Percentiles rank a stretch among this genome's conserved stretches.
phyloP scores from a whole-genome alignment of 306 rosid genomes.

The Geum urbanum region DNA sequence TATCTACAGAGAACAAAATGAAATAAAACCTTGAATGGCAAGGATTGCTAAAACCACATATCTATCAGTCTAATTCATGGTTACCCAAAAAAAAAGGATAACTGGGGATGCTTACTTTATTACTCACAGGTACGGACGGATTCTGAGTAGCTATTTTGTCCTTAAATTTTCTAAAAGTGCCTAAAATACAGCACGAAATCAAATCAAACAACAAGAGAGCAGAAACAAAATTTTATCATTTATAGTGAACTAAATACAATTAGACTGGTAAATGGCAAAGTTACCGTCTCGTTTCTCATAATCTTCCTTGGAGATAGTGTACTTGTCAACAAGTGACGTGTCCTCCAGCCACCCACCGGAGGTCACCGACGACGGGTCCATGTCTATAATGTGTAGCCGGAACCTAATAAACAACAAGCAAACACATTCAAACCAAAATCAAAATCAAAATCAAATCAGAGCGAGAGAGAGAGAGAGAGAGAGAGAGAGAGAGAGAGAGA shows the following conservation, averaged over 20 bases:
- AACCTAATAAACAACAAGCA: slow-evolving; percentile 39
- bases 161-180: slow-evolving; percentile 72
- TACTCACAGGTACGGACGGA: slow-evolving; percentile 45
- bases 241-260: neutral
- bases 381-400: slow-evolving; percentile 71
- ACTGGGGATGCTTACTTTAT: slow-evolving; percentile 44
- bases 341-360: slow-evolving; percentile 98
- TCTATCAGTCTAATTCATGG: neutral
- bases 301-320: slow-evolving; percentile 75
- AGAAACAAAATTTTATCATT: neutral
- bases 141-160: slow-evolving; percentile 57
- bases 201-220: neutral
- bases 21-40: slow-evolving; percentile 10
- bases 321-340: slow-evolving; percentile 86
- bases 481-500: neutral
- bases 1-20: slow-evolving; percentile 40
- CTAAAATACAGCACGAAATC: slow-evolving; percentile 37
- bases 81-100: neutral
- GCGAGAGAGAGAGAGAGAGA: neutral
- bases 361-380: slow-evolving; percentile 81
- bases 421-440: slow-evolving; percentile 13
- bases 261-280: neutral
- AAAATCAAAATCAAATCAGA: neutral
- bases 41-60: neutral
- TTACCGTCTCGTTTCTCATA: slow-evolving; percentile 70